A percentile compares a stretch with the other conserved stretches of the same genome.
Evolutionary conservation across 2,329 filamentous ascomycete genomes (phyloP).

Genomic region (Aotearoamyces nothofagi): DNA sequence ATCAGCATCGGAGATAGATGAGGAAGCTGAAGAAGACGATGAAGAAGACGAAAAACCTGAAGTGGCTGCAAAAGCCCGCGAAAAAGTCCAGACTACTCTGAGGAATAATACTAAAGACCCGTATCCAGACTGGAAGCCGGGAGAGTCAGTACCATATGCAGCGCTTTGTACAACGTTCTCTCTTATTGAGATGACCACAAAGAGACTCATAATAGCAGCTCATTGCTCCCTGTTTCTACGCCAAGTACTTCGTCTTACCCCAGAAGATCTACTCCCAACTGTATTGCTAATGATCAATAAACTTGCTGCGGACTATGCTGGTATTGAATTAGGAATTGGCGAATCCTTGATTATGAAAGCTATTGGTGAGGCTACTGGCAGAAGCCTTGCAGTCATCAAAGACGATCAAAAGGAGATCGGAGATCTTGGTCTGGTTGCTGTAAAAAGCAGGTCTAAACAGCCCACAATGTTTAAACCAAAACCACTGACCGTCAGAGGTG

Average conservation of each 20-base stretch:
- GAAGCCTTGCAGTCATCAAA: constrained; percentile 80
- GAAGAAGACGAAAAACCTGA: constrained; percentile 53
- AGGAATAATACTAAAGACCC: constrained; percentile 56
- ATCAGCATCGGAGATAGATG: constrained; percentile 31
- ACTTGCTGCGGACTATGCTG: constrained; percentile 88
- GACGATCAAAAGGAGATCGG: constrained; percentile 93
- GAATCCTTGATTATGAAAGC: constrained; percentile 98
- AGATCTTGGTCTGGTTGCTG: constrained; percentile 83
- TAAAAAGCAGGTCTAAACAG: constrained; percentile 89
- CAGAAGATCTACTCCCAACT: constrained; percentile 72
- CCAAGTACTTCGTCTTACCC: constrained; percentile 86
- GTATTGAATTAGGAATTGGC: constrained; percentile 94
- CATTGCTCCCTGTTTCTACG: constrained; percentile 83
- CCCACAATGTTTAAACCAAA: constrained; percentile 98
- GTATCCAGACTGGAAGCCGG: constrained; percentile 91
- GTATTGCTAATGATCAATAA: constrained; percentile 97
- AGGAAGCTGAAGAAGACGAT: constrained; percentile 32
- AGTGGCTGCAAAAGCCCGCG: constrained; percentile 56
- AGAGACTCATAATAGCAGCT: constrained; percentile 74
- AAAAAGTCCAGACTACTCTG: constrained; percentile 67
- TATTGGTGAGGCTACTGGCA: constrained; percentile 85
- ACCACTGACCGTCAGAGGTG: constrained; percentile 68
- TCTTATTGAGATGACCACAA: constrained; percentile 85
- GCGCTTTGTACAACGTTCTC: constrained; percentile 92
- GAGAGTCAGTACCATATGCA: constrained; percentile 82